Percentiles rank a stretch among this genome's conserved stretches.
phyloP scores from a whole-genome alignment of 208 protist species.

The Endotrypanum monterogeii region DNA sequence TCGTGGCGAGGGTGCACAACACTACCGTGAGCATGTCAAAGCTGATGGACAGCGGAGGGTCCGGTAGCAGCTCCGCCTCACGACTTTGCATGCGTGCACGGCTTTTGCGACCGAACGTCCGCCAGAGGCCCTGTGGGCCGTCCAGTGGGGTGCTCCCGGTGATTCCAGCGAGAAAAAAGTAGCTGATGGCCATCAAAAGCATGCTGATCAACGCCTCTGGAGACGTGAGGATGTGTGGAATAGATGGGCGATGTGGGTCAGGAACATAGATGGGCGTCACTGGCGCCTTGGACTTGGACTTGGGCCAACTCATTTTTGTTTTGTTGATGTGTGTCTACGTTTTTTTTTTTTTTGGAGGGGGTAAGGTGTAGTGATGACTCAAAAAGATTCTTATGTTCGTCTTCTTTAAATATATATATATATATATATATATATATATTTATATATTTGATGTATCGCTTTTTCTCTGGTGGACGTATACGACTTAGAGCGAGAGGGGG shows the following conservation, averaged over 20 bases:
- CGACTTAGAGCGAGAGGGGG: background rate
- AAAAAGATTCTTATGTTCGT: too few species aligned
- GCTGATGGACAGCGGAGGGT: constrained; percentile 37
- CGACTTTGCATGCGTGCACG: constrained; percentile 30
- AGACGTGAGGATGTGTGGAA: constrained; percentile 15
- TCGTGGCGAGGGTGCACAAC: constrained; percentile 36
- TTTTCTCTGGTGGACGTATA: background rate
- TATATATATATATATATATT: too few species aligned
- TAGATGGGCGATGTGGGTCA: constrained; percentile 18
- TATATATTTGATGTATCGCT: background rate
- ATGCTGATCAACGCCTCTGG: constrained; percentile 16
- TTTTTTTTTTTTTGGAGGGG: too few species aligned
- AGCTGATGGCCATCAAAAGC: constrained; percentile 4
- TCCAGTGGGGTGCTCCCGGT: constrained; percentile 13
- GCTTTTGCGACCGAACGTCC: constrained; percentile 23
- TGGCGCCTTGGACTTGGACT: constrained; percentile 8
- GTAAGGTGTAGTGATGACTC: background rate
- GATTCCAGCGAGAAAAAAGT: constrained; percentile 7
- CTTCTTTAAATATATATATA: too few species aligned
- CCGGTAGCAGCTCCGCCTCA: constrained; percentile 20
- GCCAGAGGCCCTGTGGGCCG: constrained; percentile 21
- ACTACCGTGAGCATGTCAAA: constrained; percentile 49
- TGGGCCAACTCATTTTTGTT: constrained; percentile 3
- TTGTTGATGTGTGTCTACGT: background rate
- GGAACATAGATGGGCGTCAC: constrained; percentile 25